Evolutionary conservation across 2,329 filamentous ascomycete species (phyloP), one percentile per base, ranked within the genome.

Genomic region (Pseudogymnoascus sp.): DNA sequence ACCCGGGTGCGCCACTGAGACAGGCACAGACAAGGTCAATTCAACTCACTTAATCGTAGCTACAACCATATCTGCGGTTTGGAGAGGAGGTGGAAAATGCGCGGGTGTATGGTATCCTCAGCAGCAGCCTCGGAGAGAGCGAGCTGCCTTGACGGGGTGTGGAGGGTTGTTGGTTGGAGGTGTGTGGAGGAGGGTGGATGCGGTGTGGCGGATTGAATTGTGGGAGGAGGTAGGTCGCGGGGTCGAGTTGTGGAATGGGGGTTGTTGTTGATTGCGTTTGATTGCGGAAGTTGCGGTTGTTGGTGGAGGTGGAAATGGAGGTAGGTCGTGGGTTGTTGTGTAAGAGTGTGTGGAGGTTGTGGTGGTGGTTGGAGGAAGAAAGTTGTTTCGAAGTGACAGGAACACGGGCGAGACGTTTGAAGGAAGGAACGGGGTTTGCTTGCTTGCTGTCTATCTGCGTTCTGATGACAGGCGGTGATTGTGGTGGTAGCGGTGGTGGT

Each of bases 11-110:
- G 31, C 31, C 31, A 12, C 10, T 12, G 31, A 34, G 31, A 34
- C 31, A 34, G 28, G 10, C 42, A 59, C n/a, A 34, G 28, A 28
- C 42, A 59, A 38, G 59, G 37, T 59, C 31, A 59, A 63, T 40
- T 11, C 38, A 42, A 78, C 82, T 70, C 76, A 86, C 83, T 86
- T 86, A 76, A 86, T 86, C 67, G 83, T 86, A 74, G 83, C 82
- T 70, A 86, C 83, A 74, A 84, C 83, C 73, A 73, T 73, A 50
- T 31, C 14, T 34, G 50, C 50, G 50, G 5, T 8, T 16, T 31
- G 50, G 12, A 14, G 31, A n/a, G n/a, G n/a, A 8, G 2, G 10
- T 59, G 23, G 25, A 25, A 23, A 53, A 5, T 21, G 18, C 16
- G 1, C 3, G 18, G 5, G 11, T 5, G 16, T 50, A 21, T 53